These are phyloP conservation scores for Dimocarpus longan DNA, from an alignment of 345 rosid genomes.

Conservation along the genomic window DNA sequence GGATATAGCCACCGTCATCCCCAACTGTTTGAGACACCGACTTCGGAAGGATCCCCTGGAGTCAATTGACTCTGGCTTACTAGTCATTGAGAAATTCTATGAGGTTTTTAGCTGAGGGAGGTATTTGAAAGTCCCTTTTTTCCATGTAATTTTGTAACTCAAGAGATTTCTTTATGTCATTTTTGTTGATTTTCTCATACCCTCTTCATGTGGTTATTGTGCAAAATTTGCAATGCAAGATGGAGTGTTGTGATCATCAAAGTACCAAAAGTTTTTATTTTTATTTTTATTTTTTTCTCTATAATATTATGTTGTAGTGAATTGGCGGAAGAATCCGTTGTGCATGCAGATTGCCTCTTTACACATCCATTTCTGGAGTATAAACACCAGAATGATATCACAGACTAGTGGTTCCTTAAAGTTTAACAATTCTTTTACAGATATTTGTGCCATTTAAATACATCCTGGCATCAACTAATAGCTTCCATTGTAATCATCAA, in stretches of 20 bases:
- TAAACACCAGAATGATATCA: neutral
- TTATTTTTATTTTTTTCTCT: too few relatives aligned
- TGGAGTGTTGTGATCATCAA: constrained; percentile 2
- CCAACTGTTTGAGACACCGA: constrained; percentile 96
- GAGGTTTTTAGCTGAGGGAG: constrained; percentile 71
- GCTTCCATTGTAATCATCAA: neutral
- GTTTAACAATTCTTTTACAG: neutral
- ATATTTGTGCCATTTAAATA: neutral
- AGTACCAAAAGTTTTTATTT: neutral
- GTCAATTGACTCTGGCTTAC: constrained; percentile 90
- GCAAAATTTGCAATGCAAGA: constrained; percentile 3
- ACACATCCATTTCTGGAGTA: neutral
- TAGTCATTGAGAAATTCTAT: constrained; percentile 84
- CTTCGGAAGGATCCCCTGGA: constrained; percentile 97
- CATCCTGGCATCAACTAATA: neutral
- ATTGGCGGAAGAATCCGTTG: neutral
- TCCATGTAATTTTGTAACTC: constrained; percentile 7
- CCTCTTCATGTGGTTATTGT: constrained; percentile 4
- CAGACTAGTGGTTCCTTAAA: neutral
- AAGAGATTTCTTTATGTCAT: neutral
- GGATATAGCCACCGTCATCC: constrained; percentile 95
- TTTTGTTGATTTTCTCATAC: constrained; percentile 3
- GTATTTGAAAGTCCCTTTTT: neutral
- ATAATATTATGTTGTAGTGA: constrained; percentile 5
- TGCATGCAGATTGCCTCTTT: constrained; percentile 4